phyloP scores from a whole-genome alignment of 495 filamentous ascomycete genomes.

The Tuber umbilicatum region DNA sequence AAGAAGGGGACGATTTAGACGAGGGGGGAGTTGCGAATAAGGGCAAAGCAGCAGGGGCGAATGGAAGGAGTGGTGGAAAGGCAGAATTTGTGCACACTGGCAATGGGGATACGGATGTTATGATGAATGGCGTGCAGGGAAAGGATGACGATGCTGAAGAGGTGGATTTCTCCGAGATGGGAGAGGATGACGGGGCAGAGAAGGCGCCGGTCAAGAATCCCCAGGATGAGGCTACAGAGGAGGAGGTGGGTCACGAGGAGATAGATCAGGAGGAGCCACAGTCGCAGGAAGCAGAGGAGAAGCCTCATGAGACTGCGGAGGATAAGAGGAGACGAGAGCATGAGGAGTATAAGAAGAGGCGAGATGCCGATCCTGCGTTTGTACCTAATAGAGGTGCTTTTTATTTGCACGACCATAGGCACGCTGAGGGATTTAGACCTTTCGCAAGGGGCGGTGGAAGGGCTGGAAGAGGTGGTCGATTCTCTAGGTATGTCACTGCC shows the following conservation, averaged over 20 bases:
- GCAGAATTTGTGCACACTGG: slow-evolving; percentile 11
- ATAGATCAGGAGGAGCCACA: slow-evolving; percentile 54
- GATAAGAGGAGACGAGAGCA: slow-evolving; percentile 75
- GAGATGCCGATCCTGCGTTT: slow-evolving; percentile 85
- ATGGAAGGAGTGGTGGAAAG: slow-evolving; percentile 18
- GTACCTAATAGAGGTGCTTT: slow-evolving; percentile 92
- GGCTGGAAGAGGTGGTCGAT: slow-evolving; percentile 48
- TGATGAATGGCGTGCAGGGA: slow-evolving; percentile 77
- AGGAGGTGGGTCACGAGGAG: slow-evolving; percentile 40
- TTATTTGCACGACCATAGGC: slow-evolving; percentile 93
- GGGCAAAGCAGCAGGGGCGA: slow-evolving; percentile 19
- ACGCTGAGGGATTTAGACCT: slow-evolving; percentile 65
- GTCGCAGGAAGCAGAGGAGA: slow-evolving; percentile 38
- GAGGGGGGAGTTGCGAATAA: slow-evolving; percentile 19
- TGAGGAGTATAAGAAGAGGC: slow-evolving; percentile 79
- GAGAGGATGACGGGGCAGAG: slow-evolving; percentile 48
- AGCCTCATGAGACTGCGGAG: slow-evolving; percentile 49
- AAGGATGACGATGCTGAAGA: slow-evolving; percentile 54
- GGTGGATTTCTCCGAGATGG: slow-evolving; percentile 54
- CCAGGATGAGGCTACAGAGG: slow-evolving; percentile 29
- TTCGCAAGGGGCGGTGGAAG: slow-evolving; percentile 56
- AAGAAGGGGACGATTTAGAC: slow-evolving; percentile 30
- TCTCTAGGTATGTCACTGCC: slow-evolving; percentile 27
- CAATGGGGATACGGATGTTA: slow-evolving; percentile 65
- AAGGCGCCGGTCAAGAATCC: slow-evolving; percentile 27